Conservation (phyloP, 2,329 filamentous ascomycete species). For the Neofusicoccum ribis region DNA sequence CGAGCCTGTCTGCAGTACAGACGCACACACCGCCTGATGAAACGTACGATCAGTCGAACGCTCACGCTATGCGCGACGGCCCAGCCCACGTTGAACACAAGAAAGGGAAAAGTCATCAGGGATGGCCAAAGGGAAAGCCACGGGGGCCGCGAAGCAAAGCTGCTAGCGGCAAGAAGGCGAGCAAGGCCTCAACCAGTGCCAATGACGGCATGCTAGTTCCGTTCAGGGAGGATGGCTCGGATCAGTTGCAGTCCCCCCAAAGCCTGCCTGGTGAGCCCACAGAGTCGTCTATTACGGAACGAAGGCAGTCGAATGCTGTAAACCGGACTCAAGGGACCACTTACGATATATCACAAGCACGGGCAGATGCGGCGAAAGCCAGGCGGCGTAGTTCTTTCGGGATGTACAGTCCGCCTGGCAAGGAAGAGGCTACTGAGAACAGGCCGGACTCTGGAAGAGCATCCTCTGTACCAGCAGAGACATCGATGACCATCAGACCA, state of each 20-base stretch:
- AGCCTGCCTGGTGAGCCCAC: conserved; percentile 32
- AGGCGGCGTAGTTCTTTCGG: conserved; percentile 16
- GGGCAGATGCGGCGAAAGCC: neutral
- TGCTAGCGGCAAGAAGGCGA: conserved; percentile 38
- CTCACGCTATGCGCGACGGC: conserved; percentile 22
- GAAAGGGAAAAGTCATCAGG: conserved; percentile 40
- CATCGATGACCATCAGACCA: conserved; percentile 4
- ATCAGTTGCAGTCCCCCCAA: conserved; percentile 37
- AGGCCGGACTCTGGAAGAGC: conserved; percentile 5
- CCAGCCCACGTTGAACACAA: conserved; percentile 27
- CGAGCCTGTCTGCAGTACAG: conserved; percentile 29
- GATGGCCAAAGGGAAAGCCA: conserved; percentile 50
- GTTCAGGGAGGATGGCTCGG: conserved; percentile 20
- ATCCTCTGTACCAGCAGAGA: conserved; percentile 31
- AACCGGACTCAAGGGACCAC: neutral
- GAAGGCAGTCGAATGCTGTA: neutral
- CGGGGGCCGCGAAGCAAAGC: conserved; percentile 40
- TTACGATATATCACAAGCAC: neutral
- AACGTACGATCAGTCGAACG: conserved; percentile 20
- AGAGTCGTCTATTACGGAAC: conserved; percentile 9
- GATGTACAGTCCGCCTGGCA: neutral
- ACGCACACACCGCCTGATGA: conserved; percentile 45
- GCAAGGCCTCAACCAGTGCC: conserved; percentile 29
- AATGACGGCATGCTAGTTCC: conserved; percentile 20
- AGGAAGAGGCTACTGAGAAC: neutral